Evolutionary conservation across 2,329 filamentous ascomycete species (phyloP).

Genomic region (Phaeosphaeria sp.): DNA sequence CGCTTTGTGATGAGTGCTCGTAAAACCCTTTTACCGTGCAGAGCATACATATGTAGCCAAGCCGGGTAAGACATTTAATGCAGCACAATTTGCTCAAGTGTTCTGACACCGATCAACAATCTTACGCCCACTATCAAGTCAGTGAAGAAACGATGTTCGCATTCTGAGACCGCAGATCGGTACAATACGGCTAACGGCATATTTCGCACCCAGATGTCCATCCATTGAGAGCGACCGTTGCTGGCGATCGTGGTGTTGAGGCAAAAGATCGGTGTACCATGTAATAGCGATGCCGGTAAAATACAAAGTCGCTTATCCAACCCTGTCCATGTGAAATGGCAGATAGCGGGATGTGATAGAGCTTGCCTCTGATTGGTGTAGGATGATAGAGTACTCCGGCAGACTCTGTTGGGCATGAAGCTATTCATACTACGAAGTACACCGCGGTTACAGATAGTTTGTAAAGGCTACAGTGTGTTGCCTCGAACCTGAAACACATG

Average conservation of each 20-base stretch:
- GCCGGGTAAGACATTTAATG: background rate
- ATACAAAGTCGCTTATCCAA: background rate
- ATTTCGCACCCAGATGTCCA: background rate
- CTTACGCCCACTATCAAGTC: background rate
- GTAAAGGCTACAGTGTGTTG: too few species aligned
- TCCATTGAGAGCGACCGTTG: background rate
- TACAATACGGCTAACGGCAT: background rate
- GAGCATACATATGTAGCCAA: background rate
- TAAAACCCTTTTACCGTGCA: background rate
- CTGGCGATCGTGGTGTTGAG: background rate
- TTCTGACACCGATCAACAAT: background rate
- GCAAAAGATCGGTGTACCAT: background rate
- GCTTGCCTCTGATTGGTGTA: too few species aligned
- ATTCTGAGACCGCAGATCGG: too few species aligned
- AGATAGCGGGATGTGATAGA: too few species aligned
- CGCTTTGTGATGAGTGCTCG: too few species aligned
- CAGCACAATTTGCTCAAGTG: too few species aligned
- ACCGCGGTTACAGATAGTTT: too few species aligned
- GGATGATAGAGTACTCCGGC: too few species aligned
- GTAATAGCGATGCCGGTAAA: background rate
- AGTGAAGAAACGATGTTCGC: background rate
- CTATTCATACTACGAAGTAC: too few species aligned
- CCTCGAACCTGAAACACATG: too few species aligned
- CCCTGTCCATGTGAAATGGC: background rate
- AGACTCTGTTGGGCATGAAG: too few species aligned